phyloP scores from a whole-genome alignment of 1,284 basidiomycete species.

The Cystobasidium sp. region DNA sequence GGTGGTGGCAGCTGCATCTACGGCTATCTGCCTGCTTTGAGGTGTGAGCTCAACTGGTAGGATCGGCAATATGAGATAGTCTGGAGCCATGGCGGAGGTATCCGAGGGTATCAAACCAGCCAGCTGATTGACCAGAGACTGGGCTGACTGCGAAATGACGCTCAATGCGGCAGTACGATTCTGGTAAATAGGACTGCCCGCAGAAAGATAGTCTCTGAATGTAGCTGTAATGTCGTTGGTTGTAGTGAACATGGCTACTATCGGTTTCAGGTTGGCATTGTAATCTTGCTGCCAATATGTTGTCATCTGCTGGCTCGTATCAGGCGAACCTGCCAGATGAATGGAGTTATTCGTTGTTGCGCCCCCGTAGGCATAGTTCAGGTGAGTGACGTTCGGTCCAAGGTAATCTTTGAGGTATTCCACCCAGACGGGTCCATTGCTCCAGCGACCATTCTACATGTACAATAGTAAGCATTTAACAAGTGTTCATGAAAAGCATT shows the following conservation, averaged over 20 bases:
- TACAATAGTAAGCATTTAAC: neutral
- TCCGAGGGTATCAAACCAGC: constrained; percentile 7
- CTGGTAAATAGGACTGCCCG: constrained; percentile 12
- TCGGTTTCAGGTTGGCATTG: neutral
- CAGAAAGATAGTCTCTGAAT: constrained; percentile 18
- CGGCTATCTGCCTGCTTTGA: neutral
- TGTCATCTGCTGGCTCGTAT: constrained; percentile 28
- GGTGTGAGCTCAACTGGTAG: constrained; percentile 35
- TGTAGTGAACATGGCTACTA: constrained; percentile 32
- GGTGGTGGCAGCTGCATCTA: neutral
- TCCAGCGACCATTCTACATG: constrained; percentile 24
- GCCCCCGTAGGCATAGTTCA: constrained; percentile 37
- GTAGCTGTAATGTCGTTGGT: constrained; percentile 37
- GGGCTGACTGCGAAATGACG: constrained; percentile 22
- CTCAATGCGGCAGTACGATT: constrained; percentile 1
- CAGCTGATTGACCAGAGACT: constrained; percentile 17
- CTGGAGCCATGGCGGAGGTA: constrained; percentile 16
- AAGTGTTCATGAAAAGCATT: no score
- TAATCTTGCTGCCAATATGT: constrained; percentile 7
- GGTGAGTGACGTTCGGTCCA: constrained; percentile 18
- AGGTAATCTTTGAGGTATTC: constrained; percentile 31
- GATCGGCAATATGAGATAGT: constrained; percentile 35
- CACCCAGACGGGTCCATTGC: constrained; percentile 43
- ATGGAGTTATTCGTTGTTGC: constrained; percentile 38
- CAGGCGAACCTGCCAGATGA: constrained; percentile 9